These are phyloP conservation scores for Lactifluus subvellereus DNA, from an alignment of 768 basidiomycete species.

Conservation along the genomic window DNA sequence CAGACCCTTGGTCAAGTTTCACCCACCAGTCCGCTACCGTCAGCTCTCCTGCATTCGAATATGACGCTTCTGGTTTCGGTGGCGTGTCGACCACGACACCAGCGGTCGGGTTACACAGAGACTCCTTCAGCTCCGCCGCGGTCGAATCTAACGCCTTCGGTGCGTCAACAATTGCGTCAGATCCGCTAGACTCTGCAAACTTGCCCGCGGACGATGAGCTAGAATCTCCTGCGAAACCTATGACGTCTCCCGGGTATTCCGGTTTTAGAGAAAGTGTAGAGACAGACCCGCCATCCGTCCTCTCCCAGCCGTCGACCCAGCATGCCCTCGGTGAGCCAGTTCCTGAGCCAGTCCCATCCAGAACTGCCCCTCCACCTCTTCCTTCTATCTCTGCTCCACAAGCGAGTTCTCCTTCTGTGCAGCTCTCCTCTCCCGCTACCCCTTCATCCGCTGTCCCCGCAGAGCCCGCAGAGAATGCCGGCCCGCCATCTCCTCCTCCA, in stretches of 20 bases:
- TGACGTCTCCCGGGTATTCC: conserved; percentile 31
- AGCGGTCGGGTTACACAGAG: not conserved
- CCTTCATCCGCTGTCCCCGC: conserved; percentile 12
- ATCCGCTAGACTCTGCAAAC: conserved; percentile 41
- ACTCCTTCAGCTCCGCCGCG: not conserved
- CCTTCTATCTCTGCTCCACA: conserved; percentile 14
- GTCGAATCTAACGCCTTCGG: not conserved
- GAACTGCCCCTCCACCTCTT: conserved; percentile 26
- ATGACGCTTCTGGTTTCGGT: conserved; percentile 17
- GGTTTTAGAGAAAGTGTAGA: conserved; percentile 50
- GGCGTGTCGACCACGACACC: conserved; percentile 6
- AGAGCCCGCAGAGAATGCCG: conserved; percentile 13
- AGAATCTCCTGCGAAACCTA: conserved; percentile 18
- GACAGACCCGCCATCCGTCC: conserved; percentile 2
- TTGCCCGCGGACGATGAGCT: conserved; percentile 24
- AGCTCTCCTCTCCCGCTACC: conserved; percentile 5
- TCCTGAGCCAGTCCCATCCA: not conserved
- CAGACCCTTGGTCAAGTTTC: conserved; percentile 29
- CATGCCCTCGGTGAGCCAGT: conserved; percentile 17
- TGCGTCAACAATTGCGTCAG: conserved; percentile 16
- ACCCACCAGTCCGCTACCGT: not conserved
- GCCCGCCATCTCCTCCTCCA: conserved; percentile 15
- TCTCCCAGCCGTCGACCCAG: conserved; percentile 27
- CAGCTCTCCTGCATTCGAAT: conserved; percentile 16
- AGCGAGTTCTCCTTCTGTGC: not conserved